Base-by-base conservation (phyloP, 2,329 filamentous ascomycete species). In the Saccharata proteae region DNA sequence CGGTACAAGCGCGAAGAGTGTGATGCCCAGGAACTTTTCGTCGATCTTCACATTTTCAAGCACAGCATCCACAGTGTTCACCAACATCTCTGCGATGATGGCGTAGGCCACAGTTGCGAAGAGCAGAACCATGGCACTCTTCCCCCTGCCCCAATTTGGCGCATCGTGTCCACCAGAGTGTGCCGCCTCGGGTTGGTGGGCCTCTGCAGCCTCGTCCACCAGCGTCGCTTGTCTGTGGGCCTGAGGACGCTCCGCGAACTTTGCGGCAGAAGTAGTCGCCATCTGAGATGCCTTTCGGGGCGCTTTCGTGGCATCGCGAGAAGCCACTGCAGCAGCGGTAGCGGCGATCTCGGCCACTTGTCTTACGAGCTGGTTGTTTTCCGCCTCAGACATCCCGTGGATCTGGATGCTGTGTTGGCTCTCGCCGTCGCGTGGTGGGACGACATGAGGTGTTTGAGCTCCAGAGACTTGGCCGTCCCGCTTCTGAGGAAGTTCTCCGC, bases 61-160 rank as follows among this genome's bases (percentile, higher is more conserved):
- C 5, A 98, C 88, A n/a, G 90, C 82, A 50, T 98, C 92, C 1
- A 98, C 92, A 0, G 88, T 96, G 54, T 93, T 83, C 24, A 98
- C 92, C 5, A 98, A 62, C 32, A 98, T 94, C 56, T 98, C 90
- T 6, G 90, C 90, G 51, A 98, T 93, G 21, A 96, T 64, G n/a
- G 92, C 90, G 52, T 98, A 98, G 9, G 93, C 69, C 10, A 96
- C 48, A 0, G 90, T 98, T 3, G 92, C 88, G 2, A 74, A 78
- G 42, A 96, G 74, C 9, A 98, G 66, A 36, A 98, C 88, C 27
- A 94, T 65, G 2, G 84, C 71, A 64, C 84, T 93, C 69, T 96
- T 96, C 32, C 70, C 72, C 38, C 85, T 77, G 46, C 88, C 83
- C 90, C 90, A 98, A 53, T 98, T 98, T 4, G 90, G 90, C n/a